Evolutionary conservation across 2,329 filamentous ascomycete genomes (phyloP).

Genomic region (Nothomitra cinnamomea): DNA sequence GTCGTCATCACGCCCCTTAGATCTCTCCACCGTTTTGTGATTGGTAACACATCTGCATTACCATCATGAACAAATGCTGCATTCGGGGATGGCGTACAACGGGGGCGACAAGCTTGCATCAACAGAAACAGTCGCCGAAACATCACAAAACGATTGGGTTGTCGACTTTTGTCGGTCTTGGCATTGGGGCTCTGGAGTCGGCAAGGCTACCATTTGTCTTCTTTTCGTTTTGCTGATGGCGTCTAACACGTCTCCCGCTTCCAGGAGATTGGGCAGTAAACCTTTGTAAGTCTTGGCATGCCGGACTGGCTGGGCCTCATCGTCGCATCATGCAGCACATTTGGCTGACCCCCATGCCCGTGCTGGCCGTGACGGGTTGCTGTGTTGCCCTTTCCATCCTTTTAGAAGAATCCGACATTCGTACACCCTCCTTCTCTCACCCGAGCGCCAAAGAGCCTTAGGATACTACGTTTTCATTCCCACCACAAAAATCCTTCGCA

Average conservation of each 20-base stretch:
- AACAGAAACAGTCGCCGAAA: not conserved
- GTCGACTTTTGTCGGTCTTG: constrained; percentile 1
- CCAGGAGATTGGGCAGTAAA: not conserved
- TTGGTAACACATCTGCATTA: not conserved
- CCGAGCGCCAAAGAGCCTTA: not conserved
- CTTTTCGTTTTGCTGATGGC: no score
- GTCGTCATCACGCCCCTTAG: not conserved
- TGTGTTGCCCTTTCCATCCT: not conserved
- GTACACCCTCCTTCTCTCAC: not conserved
- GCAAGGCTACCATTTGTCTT: no score
- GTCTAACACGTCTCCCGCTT: no score
- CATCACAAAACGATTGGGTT: not conserved
- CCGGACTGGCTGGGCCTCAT: not conserved
- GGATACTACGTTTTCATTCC: not conserved
- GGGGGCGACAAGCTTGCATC: not conserved
- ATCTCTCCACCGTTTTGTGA: not conserved
- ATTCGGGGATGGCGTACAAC: not conserved
- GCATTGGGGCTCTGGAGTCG: not conserved
- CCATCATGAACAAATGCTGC: not conserved
- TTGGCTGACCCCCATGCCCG: no score
- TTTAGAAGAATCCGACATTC: not conserved
- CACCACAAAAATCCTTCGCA: not conserved
- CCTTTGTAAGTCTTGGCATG: not conserved
- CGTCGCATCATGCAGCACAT: no score
- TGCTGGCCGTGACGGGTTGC: no score